Base-by-base conservation (phyloP, 2,329 filamentous ascomycete genomes). In the Hirsutella rhossiliensis region DNA sequence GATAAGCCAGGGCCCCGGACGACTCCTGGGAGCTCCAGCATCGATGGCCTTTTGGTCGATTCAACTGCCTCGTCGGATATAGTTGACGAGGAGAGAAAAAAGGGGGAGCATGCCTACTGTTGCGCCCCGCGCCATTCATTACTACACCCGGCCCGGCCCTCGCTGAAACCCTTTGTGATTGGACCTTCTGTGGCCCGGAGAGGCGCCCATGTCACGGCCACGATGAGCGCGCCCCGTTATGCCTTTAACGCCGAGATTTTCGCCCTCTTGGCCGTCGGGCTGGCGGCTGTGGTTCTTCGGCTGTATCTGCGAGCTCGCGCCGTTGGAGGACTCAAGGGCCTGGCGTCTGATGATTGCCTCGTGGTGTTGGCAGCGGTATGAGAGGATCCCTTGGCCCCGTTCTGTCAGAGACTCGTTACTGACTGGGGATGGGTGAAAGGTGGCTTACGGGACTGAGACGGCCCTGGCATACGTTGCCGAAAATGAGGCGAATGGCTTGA, bases 391-490 rank as follows among this genome's bases (percentile, higher is more conserved):
- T 11, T 11, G 11, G 8, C 31, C 23, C 23, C 23, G 2, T 27
- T n/a, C 9, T 27, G 31, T 32, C 5, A n/a, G 30, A n/a, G 11
- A 9, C 30, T 32, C 11, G 31, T 7, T 6, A n/a, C 31, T 32
- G 31, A 27, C 23, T 27, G 6, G 23, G 23, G 23, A 32, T 37
- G 34, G 17, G 11, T 18, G 11, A 8, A 15, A 38, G 20, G 19
- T 34, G 8, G 12, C 43, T 2, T 30, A 48, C 36, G 18, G 46
- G 11, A n/a, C 42, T 15, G 47, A 48, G 8, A 23, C 42, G n/a
- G 17, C 31, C 3, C 38, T 48, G n/a, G 43, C 42, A 1, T 45
- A 46, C 29, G 13, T 40, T 12, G 28, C 41, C 15, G 39, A 42
- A 18, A 43, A 38, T 5, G 17, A 18, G 6, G 45, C 40, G 11